Conservation (phyloP, 495 filamentous ascomycete genomes). For the Pyrenopolyporus hunteri region DNA sequence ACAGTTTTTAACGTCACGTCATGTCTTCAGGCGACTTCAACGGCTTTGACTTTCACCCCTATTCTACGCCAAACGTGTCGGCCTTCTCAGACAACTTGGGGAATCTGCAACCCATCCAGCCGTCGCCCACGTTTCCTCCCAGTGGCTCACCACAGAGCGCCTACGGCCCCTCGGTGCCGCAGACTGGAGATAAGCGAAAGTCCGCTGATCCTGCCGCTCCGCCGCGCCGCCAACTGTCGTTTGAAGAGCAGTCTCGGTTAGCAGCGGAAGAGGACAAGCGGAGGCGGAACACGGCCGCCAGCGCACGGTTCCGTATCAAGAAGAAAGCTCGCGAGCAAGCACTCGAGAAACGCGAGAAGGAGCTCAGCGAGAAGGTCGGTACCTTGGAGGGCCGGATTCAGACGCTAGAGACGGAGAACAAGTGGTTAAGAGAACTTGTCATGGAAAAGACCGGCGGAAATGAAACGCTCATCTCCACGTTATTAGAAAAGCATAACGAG, state of each 20-base stretch:
- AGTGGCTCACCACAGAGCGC: slow-evolving; percentile 49
- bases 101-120: slow-evolving; percentile 56
- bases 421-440: slow-evolving; percentile 92
- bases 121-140: slow-evolving; percentile 46
- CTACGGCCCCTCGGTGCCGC: slow-evolving; percentile 48
- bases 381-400: slow-evolving; percentile 80
- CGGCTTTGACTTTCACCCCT: slow-evolving; percentile 55
- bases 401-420: slow-evolving; percentile 92
- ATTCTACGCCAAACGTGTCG: slow-evolving; percentile 54
- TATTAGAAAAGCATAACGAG: slow-evolving; percentile 51
- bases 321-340: slow-evolving; percentile 99
- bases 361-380: slow-evolving; percentile 83
- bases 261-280: slow-evolving; percentile 98
- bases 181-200: slow-evolving; percentile 60
- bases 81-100: slow-evolving; percentile 51
- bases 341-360: slow-evolving; percentile 87
- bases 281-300: slow-evolving; percentile 92
- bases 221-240: slow-evolving; percentile 49
- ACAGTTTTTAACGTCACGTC: slow-evolving; percentile 41
- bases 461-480: slow-evolving; percentile 53
- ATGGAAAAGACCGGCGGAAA: slow-evolving; percentile 83
- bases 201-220: slow-evolving; percentile 43
- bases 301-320: slow-evolving; percentile 94
- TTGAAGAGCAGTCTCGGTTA: slow-evolving; percentile 73
- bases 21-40: slow-evolving; percentile 60